phyloP scores from a whole-genome alignment of 805 yeast genomes.

The Kuraishia cidri region DNA sequence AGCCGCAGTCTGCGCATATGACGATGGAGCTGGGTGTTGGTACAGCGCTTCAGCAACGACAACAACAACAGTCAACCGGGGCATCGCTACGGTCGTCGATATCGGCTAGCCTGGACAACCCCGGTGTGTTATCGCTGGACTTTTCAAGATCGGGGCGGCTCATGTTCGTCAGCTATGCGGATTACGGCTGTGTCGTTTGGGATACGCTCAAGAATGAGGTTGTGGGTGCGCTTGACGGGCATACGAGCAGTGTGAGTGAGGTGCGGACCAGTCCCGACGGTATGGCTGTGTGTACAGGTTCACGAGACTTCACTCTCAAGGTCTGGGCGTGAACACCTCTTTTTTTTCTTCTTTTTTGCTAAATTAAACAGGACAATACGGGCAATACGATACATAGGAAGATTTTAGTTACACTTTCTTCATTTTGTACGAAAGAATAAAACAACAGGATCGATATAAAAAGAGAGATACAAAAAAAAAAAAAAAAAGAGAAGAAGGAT shows the following conservation, averaged over 20 bases:
- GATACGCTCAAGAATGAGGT: slow-evolving; percentile 60
- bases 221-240: slow-evolving; percentile 58
- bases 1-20: too few species aligned
- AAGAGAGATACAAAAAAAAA: too few species aligned
- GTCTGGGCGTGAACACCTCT: too few species aligned
- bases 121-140: slow-evolving; percentile 68
- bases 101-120: slow-evolving; percentile 29
- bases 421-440: too few species aligned
- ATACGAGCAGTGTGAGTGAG: slow-evolving; percentile 49
- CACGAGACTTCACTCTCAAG: slow-evolving; percentile 71
- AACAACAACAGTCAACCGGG: background rate
- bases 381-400: too few species aligned
- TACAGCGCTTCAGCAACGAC: background rate
- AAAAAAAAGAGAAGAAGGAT: too few species aligned
- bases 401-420: too few species aligned
- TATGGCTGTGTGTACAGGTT: slow-evolving; percentile 63
- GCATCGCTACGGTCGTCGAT: slow-evolving; percentile 1
- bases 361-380: too few species aligned
- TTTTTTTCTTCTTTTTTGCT: too few species aligned
- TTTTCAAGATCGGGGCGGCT: slow-evolving; percentile 69
- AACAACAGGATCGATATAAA: too few species aligned
- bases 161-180: slow-evolving; percentile 68
- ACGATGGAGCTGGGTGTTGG: too few species aligned
- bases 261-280: slow-evolving; percentile 71
- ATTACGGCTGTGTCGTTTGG: slow-evolving; percentile 70